Evolutionary conservation across 2,329 filamentous ascomycete species (phyloP), one percentile per base, ranked within the genome.

Genomic region (Penicillium sclerotiorum): DNA sequence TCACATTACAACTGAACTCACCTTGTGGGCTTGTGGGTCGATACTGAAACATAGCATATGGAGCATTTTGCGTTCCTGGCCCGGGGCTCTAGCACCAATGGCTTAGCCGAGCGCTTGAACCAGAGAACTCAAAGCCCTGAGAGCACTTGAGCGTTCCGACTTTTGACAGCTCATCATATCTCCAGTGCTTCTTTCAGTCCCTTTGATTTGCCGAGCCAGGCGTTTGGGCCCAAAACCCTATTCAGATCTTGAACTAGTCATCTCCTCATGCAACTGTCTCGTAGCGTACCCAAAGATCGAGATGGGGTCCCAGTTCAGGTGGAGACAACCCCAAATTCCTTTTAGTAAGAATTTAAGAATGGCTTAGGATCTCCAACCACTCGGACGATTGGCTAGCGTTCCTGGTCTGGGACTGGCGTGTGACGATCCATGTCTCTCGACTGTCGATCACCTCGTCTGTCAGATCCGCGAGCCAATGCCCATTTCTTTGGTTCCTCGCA

Each of bases 121-220:
- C 4, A 25, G 7, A 36, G 30, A 28, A 33, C 8, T 21, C 47
- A 32, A n/a, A n/a, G n/a, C n/a, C n/a, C n/a, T n/a, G n/a, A n/a
- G n/a, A n/a, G n/a, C n/a, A n/a, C n/a, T n/a, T n/a, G n/a, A 35
- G 23, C 2, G 23, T 30, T 8, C 13, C 20, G 40, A 43, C 18
- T 52, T 40, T 37, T 54, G 55, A 57, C 50, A 56, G 52, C 55
- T 57, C 55, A 35, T 45, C 48, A 42, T 33, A 25, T 11, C 37
- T 22, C 12, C 9, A 37, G n/a, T n/a, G n/a, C n/a, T n/a, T n/a
- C n/a, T n/a, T n/a, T 28, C 21, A 18, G 23, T 8, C 23, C 18
- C 11, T 15, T 37, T 46, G 44, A 52, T 50, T 50, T 45, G 38
- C 40, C 15, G 27, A 41, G 33, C 18, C 35, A 32, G 36, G 23